Percentiles rank a stretch among this genome's conserved stretches.
Conservation (phyloP, 78 protist species). For the Cavenderia fasciculata region DNA sequence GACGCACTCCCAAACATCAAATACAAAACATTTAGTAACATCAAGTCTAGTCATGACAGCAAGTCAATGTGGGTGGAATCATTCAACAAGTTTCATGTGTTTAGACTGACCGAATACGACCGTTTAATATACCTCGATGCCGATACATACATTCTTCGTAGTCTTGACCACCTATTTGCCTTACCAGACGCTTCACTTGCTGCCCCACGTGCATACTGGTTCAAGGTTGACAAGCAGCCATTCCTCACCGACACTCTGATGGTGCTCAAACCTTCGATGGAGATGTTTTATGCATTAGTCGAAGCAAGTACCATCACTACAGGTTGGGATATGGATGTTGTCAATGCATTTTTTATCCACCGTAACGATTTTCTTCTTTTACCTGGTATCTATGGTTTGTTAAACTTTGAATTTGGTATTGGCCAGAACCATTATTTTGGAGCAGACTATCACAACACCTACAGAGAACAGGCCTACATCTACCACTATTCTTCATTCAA, state of each 20-base stretch:
- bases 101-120: not conserved
- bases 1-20: not conserved
- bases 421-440: not conserved
- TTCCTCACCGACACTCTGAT: not conserved
- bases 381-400: conserved; percentile 7
- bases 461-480: not conserved
- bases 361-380: not conserved
- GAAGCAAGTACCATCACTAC: no score
- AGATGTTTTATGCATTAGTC: not conserved
- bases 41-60: not conserved
- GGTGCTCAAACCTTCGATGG: not conserved
- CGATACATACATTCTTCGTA: not conserved
- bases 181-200: not conserved
- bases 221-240: not conserved
- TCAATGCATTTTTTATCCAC: not conserved
- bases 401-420: not conserved
- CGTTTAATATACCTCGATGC: not conserved
- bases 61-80: not conserved
- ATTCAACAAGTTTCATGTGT: not conserved
- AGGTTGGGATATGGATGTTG: conserved; percentile 4
- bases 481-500: not conserved
- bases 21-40: not conserved
- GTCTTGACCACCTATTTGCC: not conserved
- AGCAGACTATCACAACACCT: not conserved
- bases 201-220: not conserved